Conservation (phyloP, 441 rosid genomes). For the Biscutella laevigata region DNA sequence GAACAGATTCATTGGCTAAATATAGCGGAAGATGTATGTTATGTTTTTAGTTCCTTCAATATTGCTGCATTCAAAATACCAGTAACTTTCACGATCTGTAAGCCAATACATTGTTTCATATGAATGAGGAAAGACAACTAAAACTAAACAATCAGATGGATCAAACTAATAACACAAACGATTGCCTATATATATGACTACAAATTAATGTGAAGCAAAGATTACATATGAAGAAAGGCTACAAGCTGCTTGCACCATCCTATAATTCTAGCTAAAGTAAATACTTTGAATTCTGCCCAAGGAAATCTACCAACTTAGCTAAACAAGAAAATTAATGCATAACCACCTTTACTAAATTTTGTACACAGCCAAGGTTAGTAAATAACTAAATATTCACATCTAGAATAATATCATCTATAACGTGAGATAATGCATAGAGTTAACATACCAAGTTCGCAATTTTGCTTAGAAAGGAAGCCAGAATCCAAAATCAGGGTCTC, state of each 20-base stretch:
- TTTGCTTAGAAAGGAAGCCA: neutral
- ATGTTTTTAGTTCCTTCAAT: too few species aligned
- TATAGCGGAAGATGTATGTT: neutral
- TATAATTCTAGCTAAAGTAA: neutral
- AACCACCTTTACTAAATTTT: neutral
- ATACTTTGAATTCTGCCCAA: neutral
- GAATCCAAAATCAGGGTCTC: neutral
- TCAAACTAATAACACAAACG: neutral
- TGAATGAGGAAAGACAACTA: neutral
- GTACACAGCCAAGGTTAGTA: neutral
- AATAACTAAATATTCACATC: neutral
- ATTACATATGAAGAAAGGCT: neutral
- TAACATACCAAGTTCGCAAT: slow-evolving; percentile 13
- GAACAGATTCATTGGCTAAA: neutral
- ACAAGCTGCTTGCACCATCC: neutral
- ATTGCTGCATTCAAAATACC: too few species aligned
- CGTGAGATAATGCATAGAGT: neutral
- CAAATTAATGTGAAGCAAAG: neutral
- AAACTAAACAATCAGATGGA: neutral
- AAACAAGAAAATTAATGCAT: neutral
- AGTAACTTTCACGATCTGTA: too few species aligned
- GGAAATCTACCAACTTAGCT: neutral
- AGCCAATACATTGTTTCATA: neutral
- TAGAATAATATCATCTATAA: neutral
- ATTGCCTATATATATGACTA: neutral